Evolutionary conservation across 2,329 filamentous ascomycete species (phyloP).

Genomic region (Penicillium capsulatum): DNA sequence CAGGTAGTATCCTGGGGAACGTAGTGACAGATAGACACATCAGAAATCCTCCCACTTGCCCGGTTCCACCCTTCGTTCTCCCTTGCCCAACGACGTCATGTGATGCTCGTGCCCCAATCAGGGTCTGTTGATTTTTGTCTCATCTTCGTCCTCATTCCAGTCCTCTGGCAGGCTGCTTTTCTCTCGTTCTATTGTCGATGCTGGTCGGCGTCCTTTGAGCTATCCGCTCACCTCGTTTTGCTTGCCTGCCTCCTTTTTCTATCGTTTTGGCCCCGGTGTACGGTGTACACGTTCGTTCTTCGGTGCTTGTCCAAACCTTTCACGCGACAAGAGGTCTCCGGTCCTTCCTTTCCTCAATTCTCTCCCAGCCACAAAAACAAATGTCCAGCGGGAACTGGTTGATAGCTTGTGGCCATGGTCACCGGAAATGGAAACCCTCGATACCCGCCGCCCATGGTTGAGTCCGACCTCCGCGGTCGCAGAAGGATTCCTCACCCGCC

Average conservation of each 20-base stretch:
- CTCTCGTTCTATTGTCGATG: constrained; percentile 1
- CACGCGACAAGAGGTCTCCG: constrained; percentile 2
- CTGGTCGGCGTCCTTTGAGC: constrained; percentile 3
- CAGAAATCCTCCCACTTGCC: too few species aligned
- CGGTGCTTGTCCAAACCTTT: neutral
- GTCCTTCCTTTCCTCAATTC: constrained; percentile 3
- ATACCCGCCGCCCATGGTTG: constrained; percentile 31
- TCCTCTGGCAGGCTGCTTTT: constrained; percentile 13
- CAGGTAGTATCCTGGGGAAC: neutral
- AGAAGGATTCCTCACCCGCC: constrained; percentile 29
- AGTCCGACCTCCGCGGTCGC: constrained; percentile 30
- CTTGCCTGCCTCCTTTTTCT: neutral
- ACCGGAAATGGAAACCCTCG: constrained; percentile 40
- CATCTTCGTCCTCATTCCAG: constrained; percentile 9
- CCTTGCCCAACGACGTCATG: constrained; percentile 8
- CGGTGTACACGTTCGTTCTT: neutral
- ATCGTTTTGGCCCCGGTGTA: neutral
- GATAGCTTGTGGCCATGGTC: constrained; percentile 42
- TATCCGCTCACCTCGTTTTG: constrained; percentile 6
- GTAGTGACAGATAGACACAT: neutral
- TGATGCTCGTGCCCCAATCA: constrained; percentile 12
- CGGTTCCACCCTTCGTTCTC: too few species aligned
- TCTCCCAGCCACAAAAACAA: constrained; percentile 26
- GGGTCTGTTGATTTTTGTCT: constrained; percentile 15
- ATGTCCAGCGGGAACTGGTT: constrained; percentile 40